Percentiles rank a stretch among this genome's conserved stretches.
Evolutionary conservation across 768 basidiomycete genomes (phyloP).

Genomic region (Lactarius deliciosus): DNA sequence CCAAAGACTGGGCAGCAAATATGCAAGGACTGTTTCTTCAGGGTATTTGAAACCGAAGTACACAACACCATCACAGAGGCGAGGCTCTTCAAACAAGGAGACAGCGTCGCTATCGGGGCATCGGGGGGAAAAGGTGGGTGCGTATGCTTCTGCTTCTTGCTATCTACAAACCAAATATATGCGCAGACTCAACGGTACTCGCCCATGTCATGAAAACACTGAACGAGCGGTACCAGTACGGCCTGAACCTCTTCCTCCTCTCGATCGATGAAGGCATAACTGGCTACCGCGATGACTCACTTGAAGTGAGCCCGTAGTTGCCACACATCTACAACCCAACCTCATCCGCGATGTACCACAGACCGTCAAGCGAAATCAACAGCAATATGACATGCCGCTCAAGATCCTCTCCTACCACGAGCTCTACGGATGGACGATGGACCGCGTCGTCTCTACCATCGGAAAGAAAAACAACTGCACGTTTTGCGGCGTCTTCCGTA

Average conservation of each 20-base stretch:
- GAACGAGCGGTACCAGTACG: conserved; percentile 92
- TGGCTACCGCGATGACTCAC: conserved; percentile 95
- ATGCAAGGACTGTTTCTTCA: conserved; percentile 94
- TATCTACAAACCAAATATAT: neutral
- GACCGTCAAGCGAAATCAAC: conserved; percentile 97
- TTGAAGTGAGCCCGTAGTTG: conserved; percentile 59
- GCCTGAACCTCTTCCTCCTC: conserved; percentile 84
- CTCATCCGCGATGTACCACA: conserved; percentile 36
- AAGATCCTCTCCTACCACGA: conserved; percentile 97
- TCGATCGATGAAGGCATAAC: conserved; percentile 99
- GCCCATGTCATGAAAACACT: conserved; percentile 96
- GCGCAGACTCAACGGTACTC: conserved; percentile 91
- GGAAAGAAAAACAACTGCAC: conserved; percentile 99
- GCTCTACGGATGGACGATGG: conserved; percentile 99
- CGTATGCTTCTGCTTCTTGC: neutral
- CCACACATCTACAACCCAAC: neutral
- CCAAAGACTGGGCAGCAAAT: conserved; percentile 98
- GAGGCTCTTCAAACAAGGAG: conserved; percentile 81
- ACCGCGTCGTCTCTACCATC: conserved; percentile 89
- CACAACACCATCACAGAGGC: conserved; percentile 92
- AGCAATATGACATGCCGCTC: conserved; percentile 92
- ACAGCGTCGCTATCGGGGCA: conserved; percentile 95
- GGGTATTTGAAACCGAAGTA: conserved; percentile 97
- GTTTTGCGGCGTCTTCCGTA: conserved; percentile 96
- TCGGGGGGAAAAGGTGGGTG: conserved; percentile 92